A percentile compares a stretch with the other conserved stretches of the same genome.
phyloP scores from a whole-genome alignment of 1,284 basidiomycete species.

The Heterobasidion annosum region DNA sequence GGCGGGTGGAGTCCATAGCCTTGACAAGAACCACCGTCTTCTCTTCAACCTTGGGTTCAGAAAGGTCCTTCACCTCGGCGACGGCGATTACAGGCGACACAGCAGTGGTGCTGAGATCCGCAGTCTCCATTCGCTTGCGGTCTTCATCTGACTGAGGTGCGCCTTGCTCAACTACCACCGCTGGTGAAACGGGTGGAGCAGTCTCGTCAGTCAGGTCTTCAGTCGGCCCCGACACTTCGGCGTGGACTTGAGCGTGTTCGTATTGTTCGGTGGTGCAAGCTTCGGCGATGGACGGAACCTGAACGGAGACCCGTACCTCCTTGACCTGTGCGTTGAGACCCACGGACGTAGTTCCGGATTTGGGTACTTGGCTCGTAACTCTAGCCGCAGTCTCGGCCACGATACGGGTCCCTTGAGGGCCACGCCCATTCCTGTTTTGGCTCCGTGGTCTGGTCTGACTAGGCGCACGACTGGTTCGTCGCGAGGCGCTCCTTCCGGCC shows the following conservation, averaged over 20 bases:
- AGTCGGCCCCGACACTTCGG: background rate
- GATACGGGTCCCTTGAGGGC: background rate
- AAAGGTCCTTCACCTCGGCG: too few species aligned
- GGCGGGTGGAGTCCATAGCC: conserved; percentile 1
- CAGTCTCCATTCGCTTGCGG: too few species aligned
- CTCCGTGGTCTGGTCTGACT: background rate
- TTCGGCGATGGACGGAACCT: background rate
- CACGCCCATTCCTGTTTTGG: background rate
- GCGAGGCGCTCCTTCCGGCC: too few species aligned
- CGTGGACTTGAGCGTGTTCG: too few species aligned
- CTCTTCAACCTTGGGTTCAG: background rate
- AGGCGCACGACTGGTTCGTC: background rate
- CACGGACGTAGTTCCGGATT: background rate
- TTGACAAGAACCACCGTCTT: background rate
- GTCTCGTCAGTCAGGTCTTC: background rate
- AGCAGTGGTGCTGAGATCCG: too few species aligned
- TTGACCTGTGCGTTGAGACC: background rate
- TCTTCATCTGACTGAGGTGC: too few species aligned
- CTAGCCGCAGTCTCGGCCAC: background rate
- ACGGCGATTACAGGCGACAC: too few species aligned
- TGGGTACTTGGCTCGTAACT: background rate
- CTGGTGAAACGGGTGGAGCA: background rate
- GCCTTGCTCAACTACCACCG: too few species aligned
- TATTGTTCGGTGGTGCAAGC: too few species aligned
- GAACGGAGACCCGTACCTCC: background rate